Conservation (phyloP, 108 stramenopile genomes). For the Nitzschia sp. region DNA sequence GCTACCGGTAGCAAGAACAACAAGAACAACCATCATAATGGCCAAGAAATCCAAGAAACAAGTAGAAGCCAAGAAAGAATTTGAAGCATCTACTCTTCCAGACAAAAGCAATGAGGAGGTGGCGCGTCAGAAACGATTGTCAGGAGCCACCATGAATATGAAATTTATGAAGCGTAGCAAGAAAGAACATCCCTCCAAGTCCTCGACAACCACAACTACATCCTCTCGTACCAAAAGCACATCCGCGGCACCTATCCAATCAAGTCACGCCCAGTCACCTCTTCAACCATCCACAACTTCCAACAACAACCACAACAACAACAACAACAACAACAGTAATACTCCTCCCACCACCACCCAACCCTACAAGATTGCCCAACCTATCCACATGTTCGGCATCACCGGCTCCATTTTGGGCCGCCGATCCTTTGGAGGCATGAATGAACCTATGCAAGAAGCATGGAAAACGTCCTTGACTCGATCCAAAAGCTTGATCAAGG, state of each 20-base stretch:
- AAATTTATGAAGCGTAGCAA: slow-evolving; percentile 78
- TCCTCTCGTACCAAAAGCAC: no score
- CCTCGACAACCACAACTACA: not conserved
- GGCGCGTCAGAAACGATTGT: slow-evolving; percentile 47
- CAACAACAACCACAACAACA: not conserved
- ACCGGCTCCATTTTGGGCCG: slow-evolving; percentile 65
- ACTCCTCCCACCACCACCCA: not conserved
- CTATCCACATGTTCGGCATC: slow-evolving; percentile 68
- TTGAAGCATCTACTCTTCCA: no score
- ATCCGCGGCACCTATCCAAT: no score
- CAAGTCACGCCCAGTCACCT: not conserved
- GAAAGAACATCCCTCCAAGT: slow-evolving; percentile 5
- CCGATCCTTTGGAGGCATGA: slow-evolving; percentile 72
- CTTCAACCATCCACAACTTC: not conserved
- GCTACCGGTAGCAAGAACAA: no score
- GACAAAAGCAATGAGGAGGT: no score
- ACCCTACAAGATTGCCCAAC: not conserved
- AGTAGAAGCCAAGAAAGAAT: no score
- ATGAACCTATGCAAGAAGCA: slow-evolving; percentile 48
- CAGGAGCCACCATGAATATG: slow-evolving; percentile 85
- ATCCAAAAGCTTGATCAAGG: not conserved
- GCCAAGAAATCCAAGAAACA: no score
- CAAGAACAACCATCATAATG: not conserved
- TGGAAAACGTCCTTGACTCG: slow-evolving; percentile 51
- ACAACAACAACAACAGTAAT: not conserved